Conservation (phyloP, 2,329 filamentous ascomycete species). For the Colletotrichum australisinense region DNA sequence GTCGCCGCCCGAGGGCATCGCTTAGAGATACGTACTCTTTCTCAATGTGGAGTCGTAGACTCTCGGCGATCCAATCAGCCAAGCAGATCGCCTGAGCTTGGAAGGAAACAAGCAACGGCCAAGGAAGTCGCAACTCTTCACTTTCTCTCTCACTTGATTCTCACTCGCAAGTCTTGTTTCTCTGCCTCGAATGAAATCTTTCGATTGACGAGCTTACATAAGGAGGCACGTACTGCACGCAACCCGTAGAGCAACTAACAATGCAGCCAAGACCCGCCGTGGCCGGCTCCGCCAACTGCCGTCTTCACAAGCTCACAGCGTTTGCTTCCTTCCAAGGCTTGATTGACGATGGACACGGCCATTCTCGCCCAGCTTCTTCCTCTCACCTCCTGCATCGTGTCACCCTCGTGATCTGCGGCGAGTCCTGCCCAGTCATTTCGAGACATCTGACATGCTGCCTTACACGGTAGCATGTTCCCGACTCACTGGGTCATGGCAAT, state of each 20-base stretch:
- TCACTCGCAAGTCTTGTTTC: too few species aligned
- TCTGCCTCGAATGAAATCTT: too few species aligned
- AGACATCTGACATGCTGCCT: neutral
- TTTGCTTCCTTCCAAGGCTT: neutral
- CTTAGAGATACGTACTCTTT: neutral
- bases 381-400: neutral
- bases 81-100: neutral
- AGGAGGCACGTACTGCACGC: too few species aligned
- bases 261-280: constrained; percentile 2
- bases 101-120: constrained; percentile 8
- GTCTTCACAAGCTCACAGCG: neutral
- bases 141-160: too few species aligned
- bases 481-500: neutral
- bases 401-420: neutral
- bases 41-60: neutral
- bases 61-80: neutral
- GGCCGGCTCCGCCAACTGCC: neutral
- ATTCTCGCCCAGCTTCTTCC: neutral
- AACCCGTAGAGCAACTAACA: neutral
- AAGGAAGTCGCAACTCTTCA: neutral
- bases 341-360: too few species aligned
- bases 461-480: neutral
- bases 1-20: neutral
- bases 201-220: too few species aligned
- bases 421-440: neutral